Evolutionary conservation across 495 filamentous ascomycete species (phyloP).

Genomic region (Aspergillus nidulans): DNA sequence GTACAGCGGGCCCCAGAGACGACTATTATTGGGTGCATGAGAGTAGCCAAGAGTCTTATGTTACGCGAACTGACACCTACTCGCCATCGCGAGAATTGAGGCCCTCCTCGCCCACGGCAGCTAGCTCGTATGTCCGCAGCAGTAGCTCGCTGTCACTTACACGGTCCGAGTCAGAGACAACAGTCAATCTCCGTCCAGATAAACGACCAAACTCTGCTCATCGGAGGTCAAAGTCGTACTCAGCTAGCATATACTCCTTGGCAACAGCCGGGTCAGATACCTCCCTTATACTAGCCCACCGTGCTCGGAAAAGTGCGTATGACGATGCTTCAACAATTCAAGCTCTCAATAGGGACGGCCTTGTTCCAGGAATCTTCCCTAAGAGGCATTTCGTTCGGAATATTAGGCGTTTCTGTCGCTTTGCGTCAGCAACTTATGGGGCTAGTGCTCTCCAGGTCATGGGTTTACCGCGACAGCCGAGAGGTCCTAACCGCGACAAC

Average conservation of each 20-base stretch:
- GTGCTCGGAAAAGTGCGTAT: constrained; percentile 49
- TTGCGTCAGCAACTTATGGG: constrained; percentile 74
- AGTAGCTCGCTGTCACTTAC: constrained; percentile 46
- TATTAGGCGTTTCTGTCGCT: constrained; percentile 70
- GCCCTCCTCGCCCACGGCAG: constrained; percentile 44
- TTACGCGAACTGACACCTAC: constrained; percentile 58
- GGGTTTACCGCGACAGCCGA: constrained; percentile 53
- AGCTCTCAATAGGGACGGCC: constrained; percentile 51
- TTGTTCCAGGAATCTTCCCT: constrained; percentile 62
- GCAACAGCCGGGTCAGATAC: constrained; percentile 59
- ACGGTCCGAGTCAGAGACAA: constrained; percentile 43
- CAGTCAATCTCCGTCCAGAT: constrained; percentile 29
- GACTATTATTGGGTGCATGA: constrained; percentile 52
- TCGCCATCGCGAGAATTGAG: constrained; percentile 47
- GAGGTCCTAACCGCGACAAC: constrained; percentile 31
- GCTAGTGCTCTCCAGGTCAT: constrained; percentile 65
- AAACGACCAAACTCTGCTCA: constrained; percentile 29
- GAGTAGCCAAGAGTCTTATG: constrained; percentile 50
- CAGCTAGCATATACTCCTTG: constrained; percentile 68
- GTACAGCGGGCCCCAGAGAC: constrained; percentile 28
- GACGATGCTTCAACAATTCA: constrained; percentile 52
- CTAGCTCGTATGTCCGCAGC: constrained; percentile 43
- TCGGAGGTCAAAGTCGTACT: constrained; percentile 30
- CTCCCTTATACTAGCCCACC: constrained; percentile 57
- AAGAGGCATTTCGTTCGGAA: constrained; percentile 63